Percentiles rank a stretch among this genome's conserved stretches.
phyloP scores from a whole-genome alignment of 169 alveolate species.

The Amoebophrya sp. region DNA sequence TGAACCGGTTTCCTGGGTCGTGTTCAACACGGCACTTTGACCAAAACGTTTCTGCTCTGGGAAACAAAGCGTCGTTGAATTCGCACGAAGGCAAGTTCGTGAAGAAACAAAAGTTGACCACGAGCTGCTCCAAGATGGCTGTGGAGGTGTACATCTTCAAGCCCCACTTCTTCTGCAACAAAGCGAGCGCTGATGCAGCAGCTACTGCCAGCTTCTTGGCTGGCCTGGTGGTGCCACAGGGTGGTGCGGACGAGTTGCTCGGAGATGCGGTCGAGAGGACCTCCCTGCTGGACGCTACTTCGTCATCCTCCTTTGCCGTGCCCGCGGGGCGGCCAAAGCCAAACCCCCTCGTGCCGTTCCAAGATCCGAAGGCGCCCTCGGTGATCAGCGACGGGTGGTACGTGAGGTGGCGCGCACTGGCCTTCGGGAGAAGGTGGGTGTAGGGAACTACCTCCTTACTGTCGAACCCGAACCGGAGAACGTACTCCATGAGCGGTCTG shows the following conservation, averaged over 20 bases:
- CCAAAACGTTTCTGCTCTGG: neutral
- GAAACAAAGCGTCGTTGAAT: neutral
- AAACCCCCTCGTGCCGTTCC: neutral
- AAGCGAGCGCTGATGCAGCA: no score
- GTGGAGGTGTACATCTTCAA: no score
- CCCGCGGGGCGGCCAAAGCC: neutral
- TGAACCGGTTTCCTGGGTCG: no score
- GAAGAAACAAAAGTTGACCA: no score
- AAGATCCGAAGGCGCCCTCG: neutral
- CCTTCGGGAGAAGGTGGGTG: neutral
- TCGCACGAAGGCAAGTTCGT: neutral
- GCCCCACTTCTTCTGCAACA: no score
- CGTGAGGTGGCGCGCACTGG: neutral
- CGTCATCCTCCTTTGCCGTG: neutral
- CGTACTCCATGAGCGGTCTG: neutral
- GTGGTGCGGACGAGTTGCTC: no score
- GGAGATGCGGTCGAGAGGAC: no score
- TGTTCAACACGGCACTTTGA: neutral
- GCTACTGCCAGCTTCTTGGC: no score
- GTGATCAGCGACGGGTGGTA: neutral
- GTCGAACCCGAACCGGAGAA: neutral
- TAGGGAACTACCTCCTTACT: neutral
- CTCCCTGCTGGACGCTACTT: no score
- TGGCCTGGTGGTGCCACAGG: no score
- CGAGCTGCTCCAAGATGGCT: no score